These are phyloP conservation scores for Boletellus sp. DNA, from an alignment of 768 basidiomycete species.

Conservation along the genomic window DNA sequence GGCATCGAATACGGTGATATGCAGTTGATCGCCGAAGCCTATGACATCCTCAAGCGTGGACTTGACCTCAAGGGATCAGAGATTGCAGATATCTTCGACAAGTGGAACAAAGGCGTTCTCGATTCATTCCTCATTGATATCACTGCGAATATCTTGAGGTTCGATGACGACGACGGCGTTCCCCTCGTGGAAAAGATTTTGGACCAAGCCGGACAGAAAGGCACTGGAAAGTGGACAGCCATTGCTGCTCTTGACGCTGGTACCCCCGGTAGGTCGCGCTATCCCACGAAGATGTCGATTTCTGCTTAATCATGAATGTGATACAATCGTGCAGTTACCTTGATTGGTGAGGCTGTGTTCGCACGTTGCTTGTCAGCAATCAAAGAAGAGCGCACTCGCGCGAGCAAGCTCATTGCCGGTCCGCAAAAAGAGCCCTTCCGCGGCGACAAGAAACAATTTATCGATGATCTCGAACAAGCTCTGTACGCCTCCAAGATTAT, in stretches of 20 bases:
- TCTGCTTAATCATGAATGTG: conserved; percentile 7
- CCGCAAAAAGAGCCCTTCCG: conserved; percentile 92
- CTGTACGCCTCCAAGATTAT: conserved; percentile 99
- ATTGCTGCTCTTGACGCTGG: conserved; percentile 94
- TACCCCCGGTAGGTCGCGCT: conserved; percentile 58
- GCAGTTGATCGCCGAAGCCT: conserved; percentile 98
- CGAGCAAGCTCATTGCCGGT: conserved; percentile 86
- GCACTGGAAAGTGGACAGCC: conserved; percentile 99
- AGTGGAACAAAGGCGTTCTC: conserved; percentile 98
- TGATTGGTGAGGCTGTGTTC: conserved; percentile 99
- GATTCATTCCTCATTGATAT: conserved; percentile 99
- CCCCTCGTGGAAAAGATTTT: conserved; percentile 92
- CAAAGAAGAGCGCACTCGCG: conserved; percentile 93
- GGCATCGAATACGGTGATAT: conserved; percentile 99
- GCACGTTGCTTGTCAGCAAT: conserved; percentile 96
- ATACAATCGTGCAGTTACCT: conserved; percentile 62
- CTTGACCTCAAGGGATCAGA: conserved; percentile 83
- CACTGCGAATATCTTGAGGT: conserved; percentile 93
- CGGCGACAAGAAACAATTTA: conserved; percentile 98
- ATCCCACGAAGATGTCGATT: conserved; percentile 6
- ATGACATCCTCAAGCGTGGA: conserved; percentile 97
- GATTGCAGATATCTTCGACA: conserved; percentile 90
- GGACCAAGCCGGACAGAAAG: conserved; percentile 97
- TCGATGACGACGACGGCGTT: conserved; percentile 92
- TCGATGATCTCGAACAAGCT: conserved; percentile 98